A percentile compares a stretch with the other conserved stretches of the same genome.
phyloP scores from a whole-genome alignment of 1,284 basidiomycete genomes.

The Clitocybe nebularis region DNA sequence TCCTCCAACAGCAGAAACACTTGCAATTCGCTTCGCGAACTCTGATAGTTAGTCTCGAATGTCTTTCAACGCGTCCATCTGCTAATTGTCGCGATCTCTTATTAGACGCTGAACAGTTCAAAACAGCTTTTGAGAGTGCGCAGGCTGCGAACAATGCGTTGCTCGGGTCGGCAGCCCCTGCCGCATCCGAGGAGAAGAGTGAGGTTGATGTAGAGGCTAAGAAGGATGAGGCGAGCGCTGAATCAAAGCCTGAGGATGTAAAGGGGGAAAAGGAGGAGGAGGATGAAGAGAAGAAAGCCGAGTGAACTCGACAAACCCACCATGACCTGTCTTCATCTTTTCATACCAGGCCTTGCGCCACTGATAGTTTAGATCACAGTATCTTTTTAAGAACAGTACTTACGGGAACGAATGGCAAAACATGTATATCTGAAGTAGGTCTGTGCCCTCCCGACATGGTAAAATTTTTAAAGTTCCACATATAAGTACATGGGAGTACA shows the following conservation, averaged over 20 bases:
- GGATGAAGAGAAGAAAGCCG: slow-evolving; percentile 23
- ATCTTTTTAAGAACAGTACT: slow-evolving; percentile 12
- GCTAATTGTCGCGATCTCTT: slow-evolving; percentile 6
- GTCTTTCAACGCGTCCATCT: slow-evolving; percentile 10
- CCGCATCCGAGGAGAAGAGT: slow-evolving; percentile 25
- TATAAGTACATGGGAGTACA: neutral
- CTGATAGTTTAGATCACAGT: slow-evolving; percentile 19
- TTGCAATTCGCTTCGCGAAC: slow-evolving; percentile 98
- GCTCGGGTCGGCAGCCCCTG: slow-evolving; percentile 26
- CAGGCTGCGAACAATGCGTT: slow-evolving; percentile 65
- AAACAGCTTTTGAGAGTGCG: slow-evolving; percentile 81
- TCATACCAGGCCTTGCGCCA: slow-evolving; percentile 15
- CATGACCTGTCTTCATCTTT: slow-evolving; percentile 8
- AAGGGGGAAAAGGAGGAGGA: slow-evolving; percentile 26
- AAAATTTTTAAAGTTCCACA: no score
- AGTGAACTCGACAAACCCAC: slow-evolving; percentile 14
- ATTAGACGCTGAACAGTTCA: slow-evolving; percentile 85
- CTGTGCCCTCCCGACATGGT: no score
- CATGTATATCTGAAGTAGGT: no score
- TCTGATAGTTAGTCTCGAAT: slow-evolving; percentile 84
- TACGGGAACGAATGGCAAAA: slow-evolving; percentile 9
- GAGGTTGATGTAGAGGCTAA: slow-evolving; percentile 23
- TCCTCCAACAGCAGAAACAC: slow-evolving; percentile 87
- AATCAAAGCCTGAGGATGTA: slow-evolving; percentile 27
- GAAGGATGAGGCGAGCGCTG: slow-evolving; percentile 26